phyloP scores from a whole-genome alignment of 805 yeast genomes.

The Yarrowia bubula region DNA sequence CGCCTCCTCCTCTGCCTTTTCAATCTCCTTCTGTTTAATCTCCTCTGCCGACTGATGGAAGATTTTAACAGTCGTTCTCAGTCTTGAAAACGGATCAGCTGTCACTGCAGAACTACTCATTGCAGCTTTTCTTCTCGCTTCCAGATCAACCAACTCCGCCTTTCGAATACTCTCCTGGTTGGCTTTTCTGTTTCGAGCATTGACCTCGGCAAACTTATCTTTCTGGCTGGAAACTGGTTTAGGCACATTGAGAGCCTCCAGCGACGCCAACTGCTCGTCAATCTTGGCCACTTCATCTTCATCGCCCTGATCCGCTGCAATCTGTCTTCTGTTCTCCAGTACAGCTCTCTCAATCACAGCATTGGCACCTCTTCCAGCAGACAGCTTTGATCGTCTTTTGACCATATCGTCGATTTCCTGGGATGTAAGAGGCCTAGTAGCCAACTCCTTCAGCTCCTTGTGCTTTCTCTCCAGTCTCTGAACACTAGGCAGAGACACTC shows the following conservation, averaged over 20 bases:
- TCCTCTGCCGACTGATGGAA: conserved; percentile 54
- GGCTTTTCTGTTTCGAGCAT: conserved; percentile 78
- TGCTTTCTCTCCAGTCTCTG: conserved; percentile 65
- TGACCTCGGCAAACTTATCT: conserved; percentile 63
- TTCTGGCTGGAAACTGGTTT: conserved; percentile 27
- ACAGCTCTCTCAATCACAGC: conserved; percentile 73
- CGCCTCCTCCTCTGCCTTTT: conserved; percentile 22
- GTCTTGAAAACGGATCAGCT: conserved; percentile 81
- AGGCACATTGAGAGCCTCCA: conserved; percentile 32
- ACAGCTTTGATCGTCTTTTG: conserved; percentile 61
- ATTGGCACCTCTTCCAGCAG: conserved; percentile 62
- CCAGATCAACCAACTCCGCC: conserved; percentile 70
- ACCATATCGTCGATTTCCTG: conserved; percentile 75
- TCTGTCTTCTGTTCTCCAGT: conserved; percentile 68
- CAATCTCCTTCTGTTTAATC: conserved; percentile 47
- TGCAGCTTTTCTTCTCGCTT: conserved; percentile 47
- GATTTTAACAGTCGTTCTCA: conserved; percentile 81
- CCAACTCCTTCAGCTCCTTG: conserved; percentile 60
- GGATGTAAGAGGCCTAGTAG: conserved; percentile 64
- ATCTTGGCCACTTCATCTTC: conserved; percentile 37
- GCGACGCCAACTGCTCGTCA: conserved; percentile 37
- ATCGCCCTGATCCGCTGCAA: conserved; percentile 56
- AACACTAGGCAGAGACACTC: conserved; percentile 56
- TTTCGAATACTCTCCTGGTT: conserved; percentile 73
- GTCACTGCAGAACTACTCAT: conserved; percentile 40